Evolutionary conservation across 2,329 filamentous ascomycete species (phyloP), one percentile per base, ranked within the genome.

Genomic region (Lasiodiplodia gonubiensis): DNA sequence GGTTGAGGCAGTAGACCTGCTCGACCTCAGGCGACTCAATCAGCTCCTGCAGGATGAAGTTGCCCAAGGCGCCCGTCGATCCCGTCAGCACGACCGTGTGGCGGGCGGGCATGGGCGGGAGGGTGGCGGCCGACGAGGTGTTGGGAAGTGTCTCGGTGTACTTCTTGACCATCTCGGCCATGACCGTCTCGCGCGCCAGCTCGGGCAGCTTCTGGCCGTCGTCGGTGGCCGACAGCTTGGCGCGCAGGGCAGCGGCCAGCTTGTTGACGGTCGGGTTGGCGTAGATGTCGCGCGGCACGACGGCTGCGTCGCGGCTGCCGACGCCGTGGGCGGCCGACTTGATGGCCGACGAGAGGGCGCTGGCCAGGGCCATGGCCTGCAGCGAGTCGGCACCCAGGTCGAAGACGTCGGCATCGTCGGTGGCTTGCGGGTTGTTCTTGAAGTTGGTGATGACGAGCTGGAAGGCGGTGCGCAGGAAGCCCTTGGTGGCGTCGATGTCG

Each of bases 311-410:
- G 21, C 69, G 61, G 21, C 49, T 59, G 33, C 63, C 68, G 10
- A 57, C 66, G 3, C 59, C 25, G 67, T 72, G 55, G 23, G 68
- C 70, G 23, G 69, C 70, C 5, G 64, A 46, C 27, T 57, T 64
- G 33, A 67, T 35, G 59, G 70, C 71, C n/a, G 73, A 55, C n/a
- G 70, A 72, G 8, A 72, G 67, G 2, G 69, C 68, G 27, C 66
- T 70, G 11, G 72, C 66, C 4, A 75, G 68, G 6, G 72, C 71
- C 14, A 75, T 70, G n/a, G 71, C 72, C 46, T 75, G 73, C 16
- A 79, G 70, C 25, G 77, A 79, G 66, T 79, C 77, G 8, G 77
- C 70, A 1, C 76, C 77, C 6, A 75, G 69, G 4, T 69, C 69
- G 64, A 79, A 78, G 33, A 80, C 64, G 64, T 80, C 77, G 5